phyloP scores from a whole-genome alignment of 805 yeast species.

The Komagataella mondaviorum region DNA sequence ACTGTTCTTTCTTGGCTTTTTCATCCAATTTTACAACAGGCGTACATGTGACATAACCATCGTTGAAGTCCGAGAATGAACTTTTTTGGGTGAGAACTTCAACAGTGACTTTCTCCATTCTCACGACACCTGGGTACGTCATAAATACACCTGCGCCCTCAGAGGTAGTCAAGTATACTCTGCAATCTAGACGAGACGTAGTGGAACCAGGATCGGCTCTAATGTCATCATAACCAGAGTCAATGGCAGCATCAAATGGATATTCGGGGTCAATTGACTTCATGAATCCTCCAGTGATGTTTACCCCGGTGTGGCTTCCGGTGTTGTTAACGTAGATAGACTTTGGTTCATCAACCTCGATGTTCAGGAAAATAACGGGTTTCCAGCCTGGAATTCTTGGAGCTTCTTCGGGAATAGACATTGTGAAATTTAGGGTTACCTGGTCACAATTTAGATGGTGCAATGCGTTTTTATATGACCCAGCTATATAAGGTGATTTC shows the following conservation, averaged over 20 bases:
- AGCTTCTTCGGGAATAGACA: slow-evolving; percentile 3
- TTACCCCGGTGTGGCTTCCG: slow-evolving; percentile 15
- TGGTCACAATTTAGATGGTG: neutral
- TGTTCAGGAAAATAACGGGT: slow-evolving; percentile 23
- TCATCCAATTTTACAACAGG: slow-evolving; percentile 31
- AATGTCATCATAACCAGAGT: slow-evolving; percentile 35
- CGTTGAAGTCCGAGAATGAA: slow-evolving; percentile 23
- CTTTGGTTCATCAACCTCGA: slow-evolving; percentile 20
- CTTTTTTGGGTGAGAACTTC: slow-evolving; percentile 21
- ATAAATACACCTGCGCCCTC: slow-evolving; percentile 26
- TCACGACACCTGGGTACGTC: slow-evolving; percentile 35
- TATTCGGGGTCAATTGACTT: slow-evolving; percentile 21
- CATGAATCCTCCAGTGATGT: slow-evolving; percentile 20
- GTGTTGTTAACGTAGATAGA: slow-evolving; percentile 14
- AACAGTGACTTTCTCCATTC: slow-evolving; percentile 19
- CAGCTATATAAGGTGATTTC: neutral
- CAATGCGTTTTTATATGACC: neutral
- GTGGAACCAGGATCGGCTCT: slow-evolving; percentile 17
- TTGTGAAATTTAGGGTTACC: neutral
- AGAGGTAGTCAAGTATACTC: slow-evolving; percentile 29
- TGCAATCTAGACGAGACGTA: slow-evolving; percentile 30
- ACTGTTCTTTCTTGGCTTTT: slow-evolving; percentile 27
- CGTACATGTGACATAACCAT: slow-evolving; percentile 33
- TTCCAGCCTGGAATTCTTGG: slow-evolving; percentile 12
- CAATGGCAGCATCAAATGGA: slow-evolving; percentile 24